Evolutionary conservation across 192 early-diverging fungal genomes (phyloP).

Genomic region (Linnemannia zychae): DNA sequence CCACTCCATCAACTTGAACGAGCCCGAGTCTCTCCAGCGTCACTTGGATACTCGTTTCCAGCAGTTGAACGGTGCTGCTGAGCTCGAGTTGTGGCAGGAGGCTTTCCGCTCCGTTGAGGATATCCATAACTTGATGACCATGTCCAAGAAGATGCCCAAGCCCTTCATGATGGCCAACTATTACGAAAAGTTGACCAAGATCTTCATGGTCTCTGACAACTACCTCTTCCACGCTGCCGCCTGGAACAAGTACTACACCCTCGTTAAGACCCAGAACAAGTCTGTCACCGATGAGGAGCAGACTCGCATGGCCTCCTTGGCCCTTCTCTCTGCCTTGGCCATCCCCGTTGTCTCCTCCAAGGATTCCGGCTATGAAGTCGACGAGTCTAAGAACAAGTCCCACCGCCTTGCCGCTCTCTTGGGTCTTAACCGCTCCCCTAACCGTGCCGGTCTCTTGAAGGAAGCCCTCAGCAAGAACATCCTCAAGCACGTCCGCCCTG

Average conservation of each 20-base stretch:
- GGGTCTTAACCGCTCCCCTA: constrained; percentile 86
- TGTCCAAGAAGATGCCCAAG: constrained; percentile 94
- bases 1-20: constrained; percentile 94
- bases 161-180: constrained; percentile 97
- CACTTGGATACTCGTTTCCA: constrained; percentile 96
- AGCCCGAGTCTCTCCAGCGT: constrained; percentile 96
- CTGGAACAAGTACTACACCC: constrained; percentile 92
- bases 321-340: constrained; percentile 93
- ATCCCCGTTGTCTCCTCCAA: constrained; percentile 95
- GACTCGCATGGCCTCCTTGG: constrained; percentile 89
- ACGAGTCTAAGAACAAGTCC: constrained; percentile 86
- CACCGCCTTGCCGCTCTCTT: constrained; percentile 90
- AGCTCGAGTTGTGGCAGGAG: constrained; percentile 99
- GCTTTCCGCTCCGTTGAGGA: constrained; percentile 98
- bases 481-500: constrained; percentile 86
- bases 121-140: constrained; percentile 93
- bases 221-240: constrained; percentile 98
- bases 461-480: constrained; percentile 91
- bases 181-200: constrained; percentile 97
- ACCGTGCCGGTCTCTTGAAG: constrained; percentile 90
- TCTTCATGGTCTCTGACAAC: constrained; percentile 98
- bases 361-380: constrained; percentile 80
- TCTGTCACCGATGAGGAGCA: constrained; percentile 89
- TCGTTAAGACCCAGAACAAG: constrained; percentile 82
- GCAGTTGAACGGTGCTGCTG: constrained; percentile 95